phyloP scores from a whole-genome alignment of 1,284 basidiomycete genomes.

The Rhodotorula sp. region DNA sequence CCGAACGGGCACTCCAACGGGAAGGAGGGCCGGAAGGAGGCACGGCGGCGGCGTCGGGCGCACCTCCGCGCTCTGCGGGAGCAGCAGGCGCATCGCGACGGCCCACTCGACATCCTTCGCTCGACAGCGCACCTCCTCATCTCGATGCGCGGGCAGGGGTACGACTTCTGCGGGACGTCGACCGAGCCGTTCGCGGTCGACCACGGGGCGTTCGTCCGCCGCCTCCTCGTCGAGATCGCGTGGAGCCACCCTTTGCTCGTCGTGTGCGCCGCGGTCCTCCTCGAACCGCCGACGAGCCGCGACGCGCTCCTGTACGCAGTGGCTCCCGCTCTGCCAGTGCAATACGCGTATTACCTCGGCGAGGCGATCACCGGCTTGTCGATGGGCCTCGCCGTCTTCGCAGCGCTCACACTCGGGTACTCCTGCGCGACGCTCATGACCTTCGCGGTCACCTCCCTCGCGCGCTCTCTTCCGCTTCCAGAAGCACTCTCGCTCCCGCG shows the following conservation, averaged over 20 bases:
- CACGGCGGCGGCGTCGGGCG: neutral
- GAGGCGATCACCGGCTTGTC: conserved; percentile 16
- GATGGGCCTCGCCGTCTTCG: conserved; percentile 31
- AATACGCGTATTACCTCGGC: conserved; percentile 1
- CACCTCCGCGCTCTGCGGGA: conserved; percentile 18
- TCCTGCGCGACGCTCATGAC: conserved; percentile 20
- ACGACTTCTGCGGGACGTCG: conserved; percentile 32
- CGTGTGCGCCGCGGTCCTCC: conserved; percentile 19
- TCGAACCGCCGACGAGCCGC: conserved; percentile 16
- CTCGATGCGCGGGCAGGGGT: conserved; percentile 39
- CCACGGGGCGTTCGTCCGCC: conserved; percentile 12
- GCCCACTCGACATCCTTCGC: conserved; percentile 17
- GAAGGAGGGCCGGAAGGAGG: neutral
- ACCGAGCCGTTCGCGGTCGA: conserved; percentile 13
- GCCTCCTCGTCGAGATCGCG: conserved; percentile 22
- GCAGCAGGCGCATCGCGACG: conserved; percentile 16
- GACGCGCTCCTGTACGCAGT: conserved; percentile 4
- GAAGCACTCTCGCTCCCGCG: neutral
- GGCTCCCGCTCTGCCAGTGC: neutral
- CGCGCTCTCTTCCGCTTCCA: conserved; percentile 6
- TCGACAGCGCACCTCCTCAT: conserved; percentile 26
- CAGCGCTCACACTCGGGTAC: conserved; percentile 33
- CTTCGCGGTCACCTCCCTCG: conserved; percentile 11
- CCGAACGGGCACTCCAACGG: neutral
- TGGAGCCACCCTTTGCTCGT: conserved; percentile 28